phyloP scores from a whole-genome alignment of 495 filamentous ascomycete species.

The Tuber magnatum region DNA sequence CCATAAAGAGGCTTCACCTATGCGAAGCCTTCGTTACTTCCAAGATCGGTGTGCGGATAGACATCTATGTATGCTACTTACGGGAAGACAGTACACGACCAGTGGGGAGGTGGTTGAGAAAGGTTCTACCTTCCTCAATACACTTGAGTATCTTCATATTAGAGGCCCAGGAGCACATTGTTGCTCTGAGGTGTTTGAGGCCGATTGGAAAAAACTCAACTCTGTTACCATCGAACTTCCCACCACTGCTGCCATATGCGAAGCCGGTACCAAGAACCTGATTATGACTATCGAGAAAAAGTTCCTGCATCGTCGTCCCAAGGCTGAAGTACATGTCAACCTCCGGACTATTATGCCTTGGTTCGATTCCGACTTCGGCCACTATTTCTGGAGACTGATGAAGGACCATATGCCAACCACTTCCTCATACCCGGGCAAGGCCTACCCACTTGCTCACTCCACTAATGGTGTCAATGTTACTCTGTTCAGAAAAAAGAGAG shows the following conservation, averaged over 20 bases:
- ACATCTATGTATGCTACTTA: conserved; percentile 23
- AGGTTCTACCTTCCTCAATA: conserved; percentile 13
- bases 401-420: accelerated
- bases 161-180: conserved; percentile 26
- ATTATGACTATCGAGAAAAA: not conserved
- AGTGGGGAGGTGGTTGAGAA: not conserved
- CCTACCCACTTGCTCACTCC: not conserved
- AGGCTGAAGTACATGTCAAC: not conserved
- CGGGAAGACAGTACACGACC: not conserved
- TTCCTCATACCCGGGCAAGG: not conserved
- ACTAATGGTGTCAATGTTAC: not conserved
- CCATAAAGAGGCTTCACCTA: not conserved
- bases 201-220: conserved; percentile 12
- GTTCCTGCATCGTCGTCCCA: not conserved
- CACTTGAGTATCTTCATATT: conserved; percentile 24
- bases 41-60: conserved; percentile 2
- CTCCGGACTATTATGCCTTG: not conserved
- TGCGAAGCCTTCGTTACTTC: conserved; percentile 8
- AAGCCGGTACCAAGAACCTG: not conserved
- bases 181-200: conserved; percentile 14
- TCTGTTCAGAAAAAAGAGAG: not conserved
- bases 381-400: not conserved
- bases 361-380: not conserved
- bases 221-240: conserved; percentile 21
- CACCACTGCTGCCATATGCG: conserved; percentile 19